Conservation (phyloP, 352 stramenopile genomes). For the Globisporangium takayamanum region DNA sequence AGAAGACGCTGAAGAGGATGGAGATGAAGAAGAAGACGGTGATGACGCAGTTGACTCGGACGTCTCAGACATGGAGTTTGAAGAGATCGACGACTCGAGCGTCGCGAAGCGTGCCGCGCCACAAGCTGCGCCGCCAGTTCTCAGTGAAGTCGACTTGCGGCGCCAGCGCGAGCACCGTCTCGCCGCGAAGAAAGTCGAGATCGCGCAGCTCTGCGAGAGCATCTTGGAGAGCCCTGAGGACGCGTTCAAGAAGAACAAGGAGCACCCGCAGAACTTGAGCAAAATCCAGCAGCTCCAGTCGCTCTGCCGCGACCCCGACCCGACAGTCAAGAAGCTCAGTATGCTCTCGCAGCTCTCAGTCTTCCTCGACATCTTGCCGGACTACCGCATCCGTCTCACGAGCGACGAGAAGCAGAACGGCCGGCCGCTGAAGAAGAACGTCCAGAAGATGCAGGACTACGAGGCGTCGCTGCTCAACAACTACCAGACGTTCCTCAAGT, state of each 20-base stretch:
- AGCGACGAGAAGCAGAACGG: slow-evolving; percentile 83
- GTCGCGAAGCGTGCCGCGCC: slow-evolving; percentile 6
- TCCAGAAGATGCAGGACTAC: slow-evolving; percentile 84
- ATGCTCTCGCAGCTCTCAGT: slow-evolving; percentile 92
- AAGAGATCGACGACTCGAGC: slow-evolving; percentile 42
- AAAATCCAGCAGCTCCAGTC: slow-evolving; percentile 76
- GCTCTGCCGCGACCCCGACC: slow-evolving; percentile 65
- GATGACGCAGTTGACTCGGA: slow-evolving; percentile 52
- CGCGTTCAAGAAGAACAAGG: slow-evolving; percentile 83
- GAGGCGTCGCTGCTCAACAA: slow-evolving; percentile 68
- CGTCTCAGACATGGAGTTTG: slow-evolving; percentile 79
- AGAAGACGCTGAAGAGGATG: slow-evolving; percentile 5
- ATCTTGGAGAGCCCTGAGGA: slow-evolving; percentile 86
- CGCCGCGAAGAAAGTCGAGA: slow-evolving; percentile 81
- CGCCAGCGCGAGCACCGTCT: slow-evolving; percentile 64
- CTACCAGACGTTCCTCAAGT: slow-evolving; percentile 84
- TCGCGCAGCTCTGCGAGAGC: slow-evolving; percentile 84
- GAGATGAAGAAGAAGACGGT: slow-evolving; percentile 14
- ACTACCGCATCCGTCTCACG: slow-evolving; percentile 91
- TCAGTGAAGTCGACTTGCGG: slow-evolving; percentile 53
- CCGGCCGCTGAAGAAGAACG: slow-evolving; percentile 79
- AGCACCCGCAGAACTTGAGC: slow-evolving; percentile 68
- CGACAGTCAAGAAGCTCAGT: slow-evolving; percentile 78
- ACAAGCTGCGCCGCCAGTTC: slow-evolving; percentile 1
- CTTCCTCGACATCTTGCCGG: slow-evolving; percentile 93